phyloP scores from a whole-genome alignment of 208 protist species.

The Spongospora subterranea region DNA sequence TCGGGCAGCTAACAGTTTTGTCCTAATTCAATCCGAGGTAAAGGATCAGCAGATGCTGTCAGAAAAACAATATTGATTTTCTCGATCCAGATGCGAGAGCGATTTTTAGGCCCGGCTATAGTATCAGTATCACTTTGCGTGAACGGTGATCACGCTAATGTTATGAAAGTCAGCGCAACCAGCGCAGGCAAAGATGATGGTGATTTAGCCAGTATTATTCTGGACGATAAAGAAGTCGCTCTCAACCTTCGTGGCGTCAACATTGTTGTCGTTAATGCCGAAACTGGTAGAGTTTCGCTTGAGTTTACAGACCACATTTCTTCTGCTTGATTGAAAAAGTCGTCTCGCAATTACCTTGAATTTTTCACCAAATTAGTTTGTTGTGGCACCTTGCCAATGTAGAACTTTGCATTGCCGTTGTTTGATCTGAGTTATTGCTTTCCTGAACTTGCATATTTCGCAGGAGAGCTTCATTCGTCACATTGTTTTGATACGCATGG shows the following conservation, averaged over 20 bases:
- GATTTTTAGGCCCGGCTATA: neutral
- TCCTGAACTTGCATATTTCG: neutral
- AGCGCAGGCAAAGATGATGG: conserved; percentile 44
- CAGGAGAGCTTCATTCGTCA: conserved; percentile 1
- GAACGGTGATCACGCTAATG: no score
- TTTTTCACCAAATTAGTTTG: no score
- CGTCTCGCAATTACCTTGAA: no score
- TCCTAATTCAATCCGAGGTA: conserved; percentile 42
- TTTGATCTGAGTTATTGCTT: no score
- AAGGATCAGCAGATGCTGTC: neutral
- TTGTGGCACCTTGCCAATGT: no score
- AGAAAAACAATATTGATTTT: neutral
- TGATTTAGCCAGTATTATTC: conserved; percentile 24
- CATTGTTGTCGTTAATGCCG: conserved; percentile 22
- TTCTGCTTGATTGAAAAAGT: no score
- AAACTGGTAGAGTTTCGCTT: no score
- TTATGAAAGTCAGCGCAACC: neutral
- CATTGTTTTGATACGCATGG: conserved; percentile 35
- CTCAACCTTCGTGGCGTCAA: neutral
- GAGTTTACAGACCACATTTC: no score
- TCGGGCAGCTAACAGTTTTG: neutral
- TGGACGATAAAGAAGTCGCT: conserved; percentile 19
- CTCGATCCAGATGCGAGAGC: neutral
- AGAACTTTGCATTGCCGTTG: no score
- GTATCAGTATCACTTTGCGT: neutral